Evolutionary conservation across 371 early-diverging fungal species (phyloP).

Genomic region (Phascolomyces articulosus): DNA sequence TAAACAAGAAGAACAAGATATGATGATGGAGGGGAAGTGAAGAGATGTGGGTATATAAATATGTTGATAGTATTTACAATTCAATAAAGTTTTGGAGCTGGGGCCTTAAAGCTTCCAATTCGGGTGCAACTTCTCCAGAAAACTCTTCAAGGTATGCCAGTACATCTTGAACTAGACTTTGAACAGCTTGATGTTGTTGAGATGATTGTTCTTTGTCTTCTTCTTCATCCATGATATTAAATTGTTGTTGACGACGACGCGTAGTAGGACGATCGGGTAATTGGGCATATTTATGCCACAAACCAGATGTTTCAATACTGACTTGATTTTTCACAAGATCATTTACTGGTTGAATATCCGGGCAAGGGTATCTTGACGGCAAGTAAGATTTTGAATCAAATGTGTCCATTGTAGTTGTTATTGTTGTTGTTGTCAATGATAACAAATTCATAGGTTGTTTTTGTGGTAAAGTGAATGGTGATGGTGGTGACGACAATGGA

Average conservation of each 20-base stretch:
- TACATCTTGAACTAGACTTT: constrained; percentile 10
- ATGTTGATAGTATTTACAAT: no score
- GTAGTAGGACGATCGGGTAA: not conserved
- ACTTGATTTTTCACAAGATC: not conserved
- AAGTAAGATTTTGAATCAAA: not conserved
- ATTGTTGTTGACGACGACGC: not conserved
- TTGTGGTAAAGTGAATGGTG: not conserved
- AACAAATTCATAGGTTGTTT: not conserved
- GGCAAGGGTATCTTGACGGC: not conserved
- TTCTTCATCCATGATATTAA: not conserved
- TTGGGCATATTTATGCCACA: not conserved
- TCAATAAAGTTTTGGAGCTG: constrained; percentile 6
- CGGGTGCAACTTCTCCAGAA: not conserved
- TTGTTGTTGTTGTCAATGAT: not conserved
- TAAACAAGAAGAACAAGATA: no score
- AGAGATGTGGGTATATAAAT: no score
- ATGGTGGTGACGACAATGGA: not conserved
- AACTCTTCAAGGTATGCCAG: constrained; percentile 8
- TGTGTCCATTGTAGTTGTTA: not conserved
- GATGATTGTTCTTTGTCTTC: not conserved
- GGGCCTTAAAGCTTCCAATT: constrained; percentile 8
- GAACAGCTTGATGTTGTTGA: not conserved
- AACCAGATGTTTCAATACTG: not conserved
- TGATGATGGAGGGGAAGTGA: no score
- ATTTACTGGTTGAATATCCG: not conserved